A percentile compares a stretch with the other conserved stretches of the same genome.
Evolutionary conservation across 202 grass and related monocot genomes (phyloP).

Genomic region (Alloteropsis angusta): DNA sequence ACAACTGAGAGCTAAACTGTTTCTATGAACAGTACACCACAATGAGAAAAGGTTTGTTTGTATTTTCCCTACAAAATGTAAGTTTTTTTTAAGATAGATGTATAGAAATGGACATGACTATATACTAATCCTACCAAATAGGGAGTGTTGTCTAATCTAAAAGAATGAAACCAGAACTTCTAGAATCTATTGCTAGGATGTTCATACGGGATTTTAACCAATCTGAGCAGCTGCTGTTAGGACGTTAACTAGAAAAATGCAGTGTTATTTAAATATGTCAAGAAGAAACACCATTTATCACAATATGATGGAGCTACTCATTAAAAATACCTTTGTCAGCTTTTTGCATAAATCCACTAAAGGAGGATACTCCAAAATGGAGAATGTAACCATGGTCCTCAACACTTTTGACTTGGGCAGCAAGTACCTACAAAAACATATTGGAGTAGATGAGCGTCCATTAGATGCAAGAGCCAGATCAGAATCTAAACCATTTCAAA

Average conservation of each 20-base stretch:
- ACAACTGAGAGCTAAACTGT: neutral
- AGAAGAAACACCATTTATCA: neutral
- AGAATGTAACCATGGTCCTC: conserved; percentile 99
- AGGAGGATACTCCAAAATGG: conserved; percentile 73
- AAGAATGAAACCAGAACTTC: neutral
- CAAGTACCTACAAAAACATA: conserved; percentile 52
- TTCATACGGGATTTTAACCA: neutral
- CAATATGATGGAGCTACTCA: neutral
- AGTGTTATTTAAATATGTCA: neutral
- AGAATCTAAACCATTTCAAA: conserved; percentile 6
- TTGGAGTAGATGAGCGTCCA: neutral
- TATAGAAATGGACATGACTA: conserved; percentile 7
- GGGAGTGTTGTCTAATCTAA: neutral
- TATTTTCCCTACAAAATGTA: neutral
- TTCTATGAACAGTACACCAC: neutral
- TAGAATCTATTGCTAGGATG: neutral
- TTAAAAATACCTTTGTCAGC: conserved; percentile 49
- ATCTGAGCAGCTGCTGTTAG: neutral
- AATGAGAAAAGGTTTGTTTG: neutral
- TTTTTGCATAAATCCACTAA: conserved; percentile 92
- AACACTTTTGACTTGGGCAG: conserved; percentile 83
- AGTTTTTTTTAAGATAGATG: neutral
- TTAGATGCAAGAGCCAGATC: neutral
- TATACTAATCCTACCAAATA: neutral
- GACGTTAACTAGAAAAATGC: conserved; percentile 5